Percentiles rank a stretch among this genome's conserved stretches.
phyloP scores from a whole-genome alignment of 352 stramenopile species.

The Sclerospora graminicola region DNA sequence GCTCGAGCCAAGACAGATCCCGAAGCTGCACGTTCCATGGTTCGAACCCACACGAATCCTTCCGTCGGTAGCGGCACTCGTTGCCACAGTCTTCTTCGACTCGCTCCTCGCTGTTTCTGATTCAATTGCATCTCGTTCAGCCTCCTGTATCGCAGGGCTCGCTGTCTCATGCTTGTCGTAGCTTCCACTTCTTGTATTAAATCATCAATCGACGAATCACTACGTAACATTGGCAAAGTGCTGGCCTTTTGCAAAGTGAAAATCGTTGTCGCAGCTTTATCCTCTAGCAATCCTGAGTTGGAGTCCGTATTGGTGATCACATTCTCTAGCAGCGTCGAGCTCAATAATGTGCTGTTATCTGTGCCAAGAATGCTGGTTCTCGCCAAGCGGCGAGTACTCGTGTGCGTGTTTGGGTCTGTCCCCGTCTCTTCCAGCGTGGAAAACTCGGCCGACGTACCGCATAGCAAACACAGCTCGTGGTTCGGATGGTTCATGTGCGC shows the following conservation, averaged over 20 bases:
- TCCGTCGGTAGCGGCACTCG: slow-evolving; percentile 42
- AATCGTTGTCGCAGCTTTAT: slow-evolving; percentile 6
- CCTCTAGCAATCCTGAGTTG: neutral
- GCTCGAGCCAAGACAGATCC: slow-evolving; percentile 15
- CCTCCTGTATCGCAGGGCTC: slow-evolving; percentile 44
- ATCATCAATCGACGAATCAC: slow-evolving; percentile 14
- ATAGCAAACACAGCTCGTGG: slow-evolving; percentile 46
- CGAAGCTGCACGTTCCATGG: slow-evolving; percentile 14
- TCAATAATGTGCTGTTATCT: slow-evolving; percentile 22
- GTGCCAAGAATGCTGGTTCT: slow-evolving; percentile 18
- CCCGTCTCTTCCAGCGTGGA: slow-evolving; percentile 31
- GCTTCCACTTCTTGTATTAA: slow-evolving; percentile 17
- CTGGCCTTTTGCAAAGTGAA: slow-evolving; percentile 17
- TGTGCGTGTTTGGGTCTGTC: slow-evolving; percentile 14
- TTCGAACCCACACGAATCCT: slow-evolving; percentile 57
- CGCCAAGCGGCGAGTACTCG: slow-evolving; percentile 11
- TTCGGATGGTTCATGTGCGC: slow-evolving; percentile 68
- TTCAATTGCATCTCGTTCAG: slow-evolving; percentile 62
- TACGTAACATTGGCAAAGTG: slow-evolving; percentile 20
- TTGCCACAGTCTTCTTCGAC: slow-evolving; percentile 45
- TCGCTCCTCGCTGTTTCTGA: slow-evolving; percentile 51
- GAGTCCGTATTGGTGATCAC: slow-evolving; percentile 6
- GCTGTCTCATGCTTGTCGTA: slow-evolving; percentile 32
- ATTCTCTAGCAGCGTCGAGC: slow-evolving; percentile 22
- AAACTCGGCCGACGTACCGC: slow-evolving; percentile 47